Percentiles rank a stretch among this genome's conserved stretches.
Conservation (phyloP, 306 rosid genomes). For the Fragaria ananassa region DNA sequence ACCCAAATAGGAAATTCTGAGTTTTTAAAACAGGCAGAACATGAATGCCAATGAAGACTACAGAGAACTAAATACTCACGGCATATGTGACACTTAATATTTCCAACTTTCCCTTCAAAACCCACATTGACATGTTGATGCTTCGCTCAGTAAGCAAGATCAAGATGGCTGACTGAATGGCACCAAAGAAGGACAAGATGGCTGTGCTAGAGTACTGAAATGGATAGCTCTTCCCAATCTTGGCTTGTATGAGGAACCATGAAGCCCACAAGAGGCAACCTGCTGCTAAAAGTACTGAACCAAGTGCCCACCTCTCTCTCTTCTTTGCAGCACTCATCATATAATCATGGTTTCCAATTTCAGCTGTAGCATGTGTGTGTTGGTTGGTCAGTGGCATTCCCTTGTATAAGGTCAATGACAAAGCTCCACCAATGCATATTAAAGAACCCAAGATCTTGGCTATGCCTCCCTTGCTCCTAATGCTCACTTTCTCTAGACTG, state of each 20-base stretch:
- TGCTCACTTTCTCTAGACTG: slow-evolving; percentile 70
- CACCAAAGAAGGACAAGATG: slow-evolving; percentile 61
- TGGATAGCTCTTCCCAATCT: slow-evolving; percentile 58
- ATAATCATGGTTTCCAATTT: slow-evolving; percentile 2
- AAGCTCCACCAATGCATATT: slow-evolving; percentile 62
- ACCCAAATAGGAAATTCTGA: not conserved
- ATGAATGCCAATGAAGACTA: not conserved
- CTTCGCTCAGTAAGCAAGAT: slow-evolving; percentile 47
- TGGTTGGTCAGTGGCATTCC: slow-evolving; percentile 52
- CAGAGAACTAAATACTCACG: slow-evolving; percentile 40
- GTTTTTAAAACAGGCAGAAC: not conserved
- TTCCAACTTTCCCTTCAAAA: slow-evolving; percentile 56
- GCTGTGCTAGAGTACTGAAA: slow-evolving; percentile 82
- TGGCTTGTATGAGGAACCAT: slow-evolving; percentile 85
- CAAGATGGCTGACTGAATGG: slow-evolving; percentile 37
- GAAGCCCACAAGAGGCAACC: slow-evolving; percentile 83
- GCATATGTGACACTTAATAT: slow-evolving; percentile 53
- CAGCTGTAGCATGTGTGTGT: slow-evolving; percentile 18
- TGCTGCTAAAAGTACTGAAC: slow-evolving; percentile 49
- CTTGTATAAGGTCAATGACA: slow-evolving; percentile 58
- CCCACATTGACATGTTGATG: slow-evolving; percentile 48
- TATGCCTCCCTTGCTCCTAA: slow-evolving; percentile 54
- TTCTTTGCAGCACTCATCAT: slow-evolving; percentile 18
- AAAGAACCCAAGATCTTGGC: slow-evolving; percentile 63
- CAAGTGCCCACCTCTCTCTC: slow-evolving; percentile 52